Conservation (phyloP, 371 early-diverging fungal genomes). For the Mucor saturninus region DNA sequence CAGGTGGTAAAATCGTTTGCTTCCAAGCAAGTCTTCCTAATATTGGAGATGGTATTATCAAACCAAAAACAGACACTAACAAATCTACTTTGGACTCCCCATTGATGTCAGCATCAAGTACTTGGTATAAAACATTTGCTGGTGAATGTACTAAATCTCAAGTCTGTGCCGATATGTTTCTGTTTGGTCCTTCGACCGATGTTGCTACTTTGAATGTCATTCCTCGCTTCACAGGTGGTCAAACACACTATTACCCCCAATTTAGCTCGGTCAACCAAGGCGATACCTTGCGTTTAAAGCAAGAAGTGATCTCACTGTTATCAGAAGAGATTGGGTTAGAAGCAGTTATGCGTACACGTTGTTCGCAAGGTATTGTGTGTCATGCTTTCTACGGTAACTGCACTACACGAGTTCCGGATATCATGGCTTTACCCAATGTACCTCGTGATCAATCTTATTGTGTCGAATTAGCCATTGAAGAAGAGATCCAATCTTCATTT, state of each 20-base stretch:
- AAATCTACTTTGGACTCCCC: constrained; percentile 51
- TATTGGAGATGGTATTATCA: constrained; percentile 70
- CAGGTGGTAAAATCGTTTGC: constrained; percentile 85
- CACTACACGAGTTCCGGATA: constrained; percentile 82
- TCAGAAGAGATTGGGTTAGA: constrained; percentile 77
- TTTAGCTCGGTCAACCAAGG: constrained; percentile 73
- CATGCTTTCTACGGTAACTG: constrained; percentile 85
- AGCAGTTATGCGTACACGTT: constrained; percentile 88
- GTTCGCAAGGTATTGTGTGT: constrained; percentile 79
- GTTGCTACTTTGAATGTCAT: constrained; percentile 78
- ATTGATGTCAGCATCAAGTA: constrained; percentile 64
- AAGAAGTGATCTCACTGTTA: constrained; percentile 75
- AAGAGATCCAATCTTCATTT: constrained; percentile 65
- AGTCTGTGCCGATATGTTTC: constrained; percentile 84
- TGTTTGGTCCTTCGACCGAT: constrained; percentile 80
- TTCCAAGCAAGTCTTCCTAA: constrained; percentile 73
- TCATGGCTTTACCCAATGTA: constrained; percentile 87
- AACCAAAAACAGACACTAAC: constrained; percentile 63
- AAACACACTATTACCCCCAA: constrained; percentile 81
- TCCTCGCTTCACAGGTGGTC: constrained; percentile 90
- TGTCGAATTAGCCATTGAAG: constrained; percentile 79
- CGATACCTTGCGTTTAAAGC: constrained; percentile 69
- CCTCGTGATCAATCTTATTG: constrained; percentile 85
- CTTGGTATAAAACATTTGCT: constrained; percentile 86
- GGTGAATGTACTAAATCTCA: constrained; percentile 77